A percentile compares a stretch with the other conserved stretches of the same genome.
These are phyloP conservation scores for Tephrocybe sp. DNA, from an alignment of 768 basidiomycete species.

Conservation along the genomic window DNA sequence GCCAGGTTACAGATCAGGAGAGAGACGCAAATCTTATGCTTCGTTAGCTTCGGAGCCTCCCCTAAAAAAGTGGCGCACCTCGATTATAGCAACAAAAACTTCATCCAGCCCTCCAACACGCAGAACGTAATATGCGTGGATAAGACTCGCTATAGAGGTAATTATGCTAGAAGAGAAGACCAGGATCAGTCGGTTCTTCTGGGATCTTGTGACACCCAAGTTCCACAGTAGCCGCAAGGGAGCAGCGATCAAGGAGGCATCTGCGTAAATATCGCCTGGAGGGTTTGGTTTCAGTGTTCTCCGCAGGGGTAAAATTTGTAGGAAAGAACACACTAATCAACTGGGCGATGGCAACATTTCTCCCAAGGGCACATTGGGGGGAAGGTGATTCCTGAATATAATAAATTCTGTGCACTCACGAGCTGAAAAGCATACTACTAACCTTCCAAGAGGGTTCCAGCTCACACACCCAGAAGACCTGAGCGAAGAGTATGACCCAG, in stretches of 20 bases:
- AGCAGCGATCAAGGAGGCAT: slow-evolving; percentile 39
- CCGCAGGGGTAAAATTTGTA: background rate
- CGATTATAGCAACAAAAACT: slow-evolving; percentile 30
- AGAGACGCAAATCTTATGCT: slow-evolving; percentile 31
- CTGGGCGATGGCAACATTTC: slow-evolving; percentile 43
- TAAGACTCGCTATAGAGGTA: slow-evolving; percentile 34
- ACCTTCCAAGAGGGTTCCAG: slow-evolving; percentile 23
- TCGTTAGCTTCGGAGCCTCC: background rate
- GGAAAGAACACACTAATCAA: slow-evolving; percentile 37
- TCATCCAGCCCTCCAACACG: slow-evolving; percentile 21
- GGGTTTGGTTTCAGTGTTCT: background rate
- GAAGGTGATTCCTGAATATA: slow-evolving; percentile 18
- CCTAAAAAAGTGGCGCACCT: slow-evolving; percentile 27
- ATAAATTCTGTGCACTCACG: background rate
- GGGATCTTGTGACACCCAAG: slow-evolving; percentile 29
- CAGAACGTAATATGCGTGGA: slow-evolving; percentile 35
- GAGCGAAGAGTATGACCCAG: slow-evolving; percentile 32
- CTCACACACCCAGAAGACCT: slow-evolving; percentile 35
- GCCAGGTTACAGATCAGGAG: slow-evolving; percentile 43
- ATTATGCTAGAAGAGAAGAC: slow-evolving; percentile 44
- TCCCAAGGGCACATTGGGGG: slow-evolving; percentile 40
- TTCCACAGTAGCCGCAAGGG: slow-evolving; percentile 42
- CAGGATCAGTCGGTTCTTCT: slow-evolving; percentile 37
- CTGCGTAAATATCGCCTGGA: slow-evolving; percentile 43
- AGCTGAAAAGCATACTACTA: background rate